Base-by-base conservation (phyloP, 2,329 filamentous ascomycete genomes). In the Triangularia setosa region DNA sequence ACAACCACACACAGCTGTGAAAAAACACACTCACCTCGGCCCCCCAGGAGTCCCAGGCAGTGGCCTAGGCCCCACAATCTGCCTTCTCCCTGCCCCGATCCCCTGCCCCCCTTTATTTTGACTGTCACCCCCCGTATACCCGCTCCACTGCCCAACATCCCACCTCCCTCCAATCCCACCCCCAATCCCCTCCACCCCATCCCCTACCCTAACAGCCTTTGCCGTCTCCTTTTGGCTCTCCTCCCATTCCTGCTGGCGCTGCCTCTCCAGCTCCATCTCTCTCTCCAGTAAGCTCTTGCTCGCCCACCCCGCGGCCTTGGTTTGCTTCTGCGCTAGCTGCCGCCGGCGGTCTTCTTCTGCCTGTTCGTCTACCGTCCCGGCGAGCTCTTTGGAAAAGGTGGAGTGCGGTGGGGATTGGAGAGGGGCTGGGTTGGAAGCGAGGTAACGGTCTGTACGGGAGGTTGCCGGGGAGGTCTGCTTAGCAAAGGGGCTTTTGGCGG, bases 161-260 rank as follows among this genome's bases (percentile, higher is more conserved):
- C 90, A 93, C 16, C 84, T 82, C 11, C 90, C 86, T 1, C 83
- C 84, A 25, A 88, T 79, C 0, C 90, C 90, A n/a, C 85, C 86
- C 0, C 87, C 87, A 52, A 86, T 84, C 0, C 88, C 89, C 24
- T 89, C 87, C 14, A 84, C 81, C 16, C 40, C 40, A 16, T 79
- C 81, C 9, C 81, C 82, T 1, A 77, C 76, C 18, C 40, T 59
- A 7, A 18, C 23, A 83, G 79, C 33, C 62, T 82, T 82, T 23
- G 85, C 84, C 18, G 86, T 84, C 68, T 85, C 86, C 72, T 86
- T 81, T 76, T 94, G 91, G 1, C 86, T 80, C 67, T 90, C 86
- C 75, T 95, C 91, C 91, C 91, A 93, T 74, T 93, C 90, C 63
- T 82, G 83, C 77, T 93, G 90, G 14, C 90, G 81, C 78, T 92